Percentiles rank a stretch among this genome's conserved stretches.
Evolutionary conservation across 1,284 basidiomycete species (phyloP).

Genomic region (Pterula multifida): DNA sequence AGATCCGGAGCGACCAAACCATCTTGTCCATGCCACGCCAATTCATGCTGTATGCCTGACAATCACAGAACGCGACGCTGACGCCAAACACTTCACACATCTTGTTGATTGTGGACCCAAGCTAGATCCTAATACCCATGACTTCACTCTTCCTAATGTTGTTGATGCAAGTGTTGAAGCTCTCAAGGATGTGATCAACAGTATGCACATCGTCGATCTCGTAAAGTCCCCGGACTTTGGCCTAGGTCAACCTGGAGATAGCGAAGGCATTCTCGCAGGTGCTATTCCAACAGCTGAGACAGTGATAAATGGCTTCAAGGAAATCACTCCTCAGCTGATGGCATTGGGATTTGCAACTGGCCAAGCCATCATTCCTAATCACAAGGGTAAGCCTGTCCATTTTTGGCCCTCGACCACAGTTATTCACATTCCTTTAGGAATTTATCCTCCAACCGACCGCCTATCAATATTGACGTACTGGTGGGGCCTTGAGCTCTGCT

Average conservation of each 20-base stretch:
- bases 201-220: constrained; percentile 49
- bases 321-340: constrained; percentile 67
- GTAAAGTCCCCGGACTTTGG: constrained; percentile 44
- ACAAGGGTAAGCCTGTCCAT: constrained; percentile 31
- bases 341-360: constrained; percentile 67
- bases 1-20: constrained; percentile 14
- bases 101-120: constrained; percentile 13
- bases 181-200: constrained; percentile 35
- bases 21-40: constrained; percentile 22
- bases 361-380: constrained; percentile 51
- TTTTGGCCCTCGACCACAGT: background rate
- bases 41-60: constrained; percentile 67
- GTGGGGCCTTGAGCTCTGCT: constrained; percentile 70
- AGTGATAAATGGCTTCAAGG: constrained; percentile 50
- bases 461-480: constrained; percentile 75
- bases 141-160: constrained; percentile 22
- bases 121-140: constrained; percentile 1
- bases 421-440: constrained; percentile 20
- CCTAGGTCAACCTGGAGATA: constrained; percentile 42
- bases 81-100: constrained; percentile 40
- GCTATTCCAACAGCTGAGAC: constrained; percentile 63
- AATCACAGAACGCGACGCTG: constrained; percentile 45
- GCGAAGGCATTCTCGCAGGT: constrained; percentile 52
- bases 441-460: constrained; percentile 64
- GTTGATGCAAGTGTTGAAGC: constrained; percentile 37